Base-by-base conservation (phyloP, 768 basidiomycete species). In the Termitomyces sp. region DNA sequence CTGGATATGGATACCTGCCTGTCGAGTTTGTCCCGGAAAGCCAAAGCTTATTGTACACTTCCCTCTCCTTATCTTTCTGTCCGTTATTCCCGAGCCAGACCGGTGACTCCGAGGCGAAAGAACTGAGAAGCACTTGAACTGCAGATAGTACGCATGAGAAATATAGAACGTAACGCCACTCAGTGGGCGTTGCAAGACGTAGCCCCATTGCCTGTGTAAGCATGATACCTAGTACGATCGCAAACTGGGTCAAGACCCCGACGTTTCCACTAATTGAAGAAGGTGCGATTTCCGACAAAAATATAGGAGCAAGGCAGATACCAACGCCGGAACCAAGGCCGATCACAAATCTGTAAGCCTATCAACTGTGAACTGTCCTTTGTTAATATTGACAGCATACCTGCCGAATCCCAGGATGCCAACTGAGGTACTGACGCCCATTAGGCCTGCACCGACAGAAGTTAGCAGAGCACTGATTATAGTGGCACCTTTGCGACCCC, bases 171-270 rank as follows among this genome's bases (percentile, higher is more conserved):
- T 80, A 63, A 41, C 91, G 84, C 91, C 91, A 94, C 49, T 78
- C 67, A 52, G 75, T 76, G 1, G 88, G 88, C 10, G 85, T 85
- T 16, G 92, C 87, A 49, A 90, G 77, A 53, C 74, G 69, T 37
- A 94, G 75, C 3, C 92, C 93, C 59, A 92, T 75, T 5, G 78
- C 71, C 66, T 98, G 95, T 0, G 94, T 90, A n/a, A 84, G 68
- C 79, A 96, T 86, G 61, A 97, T 88, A 29, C 92, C 92, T 54
- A 92, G 71, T 34, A 96, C 92, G 65, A 96, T 88, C 39, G 81
- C 84, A 28, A 94, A 73, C 63, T 94, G 92, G 0, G 88, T 91
- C 29, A 94, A 76, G 28, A 93, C 87, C 85, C 91, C 92, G 60
- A 94, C 75, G 55, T 76, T 87, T 20, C 89, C 90, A 62, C 83